Evolutionary conservation across 2,329 filamentous ascomycete species (phyloP).

Genomic region (Gnomoniopsis smithogilvyi): DNA sequence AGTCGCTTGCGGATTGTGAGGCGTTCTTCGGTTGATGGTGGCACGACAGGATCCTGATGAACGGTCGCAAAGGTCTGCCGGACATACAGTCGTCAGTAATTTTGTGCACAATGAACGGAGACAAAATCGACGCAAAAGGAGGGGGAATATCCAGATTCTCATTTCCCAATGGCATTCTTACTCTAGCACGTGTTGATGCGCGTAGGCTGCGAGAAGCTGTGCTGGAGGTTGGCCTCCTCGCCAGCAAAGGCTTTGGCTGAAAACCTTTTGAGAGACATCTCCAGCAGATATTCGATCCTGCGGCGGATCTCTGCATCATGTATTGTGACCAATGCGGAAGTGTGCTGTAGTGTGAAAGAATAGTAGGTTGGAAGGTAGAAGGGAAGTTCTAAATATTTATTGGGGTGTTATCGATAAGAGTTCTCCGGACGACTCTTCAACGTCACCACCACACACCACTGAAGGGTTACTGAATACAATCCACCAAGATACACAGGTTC

Average conservation of each 20-base stretch:
- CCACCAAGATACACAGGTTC: too few relatives aligned
- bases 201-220: slow-evolving; percentile 1
- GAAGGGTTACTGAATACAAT: too few relatives aligned
- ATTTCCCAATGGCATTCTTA: neutral
- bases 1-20: slow-evolving; percentile 37
- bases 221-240: slow-evolving; percentile 1
- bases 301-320: slow-evolving; percentile 29
- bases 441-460: neutral
- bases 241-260: neutral
- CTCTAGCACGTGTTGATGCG: neutral
- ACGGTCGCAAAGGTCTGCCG: slow-evolving; percentile 8
- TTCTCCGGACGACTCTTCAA: neutral
- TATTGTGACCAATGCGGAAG: neutral
- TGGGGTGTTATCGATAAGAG: neutral
- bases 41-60: neutral
- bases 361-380: neutral
- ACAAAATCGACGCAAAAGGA: neutral
- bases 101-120: neutral
- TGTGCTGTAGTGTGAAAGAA: neutral
- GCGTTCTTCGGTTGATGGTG: neutral
- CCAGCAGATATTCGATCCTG: slow-evolving; percentile 30
- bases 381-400: neutral
- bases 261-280: slow-evolving; percentile 23
- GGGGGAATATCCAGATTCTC: neutral
- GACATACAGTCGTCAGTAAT: neutral